phyloP scores from a whole-genome alignment of 108 stramenopile genomes.

The Bacterosira constricta region DNA sequence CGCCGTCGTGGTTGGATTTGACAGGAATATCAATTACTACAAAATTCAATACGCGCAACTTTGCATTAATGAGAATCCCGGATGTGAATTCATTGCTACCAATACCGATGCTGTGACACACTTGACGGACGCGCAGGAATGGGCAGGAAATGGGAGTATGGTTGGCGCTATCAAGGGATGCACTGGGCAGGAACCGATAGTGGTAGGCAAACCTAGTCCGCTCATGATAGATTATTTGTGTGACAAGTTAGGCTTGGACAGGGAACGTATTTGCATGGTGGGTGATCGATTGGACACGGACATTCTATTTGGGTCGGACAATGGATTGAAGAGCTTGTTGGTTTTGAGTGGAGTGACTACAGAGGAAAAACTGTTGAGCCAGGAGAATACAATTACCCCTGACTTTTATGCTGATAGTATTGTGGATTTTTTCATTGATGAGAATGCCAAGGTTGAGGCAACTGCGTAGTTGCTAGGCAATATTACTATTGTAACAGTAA shows the following conservation, averaged over 20 bases:
- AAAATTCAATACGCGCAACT: slow-evolving; percentile 99
- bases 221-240: slow-evolving; percentile 98
- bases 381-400: slow-evolving; percentile 92
- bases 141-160: slow-evolving; percentile 98
- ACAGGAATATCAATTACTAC: slow-evolving; percentile 96
- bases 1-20: slow-evolving; percentile 96
- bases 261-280: slow-evolving; percentile 92
- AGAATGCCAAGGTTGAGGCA: slow-evolving; percentile 36
- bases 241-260: slow-evolving; percentile 82
- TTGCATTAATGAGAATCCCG: slow-evolving; percentile 94
- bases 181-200: slow-evolving; percentile 94
- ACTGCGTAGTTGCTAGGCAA: slow-evolving; percentile 1
- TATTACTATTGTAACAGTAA: not conserved
- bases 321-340: slow-evolving; percentile 92
- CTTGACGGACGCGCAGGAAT: slow-evolving; percentile 98
- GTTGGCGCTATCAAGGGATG: slow-evolving; percentile 97
- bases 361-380: slow-evolving; percentile 89
- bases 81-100: slow-evolving; percentile 97
- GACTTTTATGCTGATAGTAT: slow-evolving; percentile 96
- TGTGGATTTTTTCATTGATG: slow-evolving; percentile 84
- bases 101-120: slow-evolving; percentile 98
- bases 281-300: slow-evolving; percentile 99
- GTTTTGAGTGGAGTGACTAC: slow-evolving; percentile 96
- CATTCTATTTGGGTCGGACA: slow-evolving; percentile 96
- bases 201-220: slow-evolving; percentile 97